Evolutionary conservation across 1,284 basidiomycete species (phyloP), one percentile per base, ranked within the genome.

Genomic region (Trichosporon sp.): DNA sequence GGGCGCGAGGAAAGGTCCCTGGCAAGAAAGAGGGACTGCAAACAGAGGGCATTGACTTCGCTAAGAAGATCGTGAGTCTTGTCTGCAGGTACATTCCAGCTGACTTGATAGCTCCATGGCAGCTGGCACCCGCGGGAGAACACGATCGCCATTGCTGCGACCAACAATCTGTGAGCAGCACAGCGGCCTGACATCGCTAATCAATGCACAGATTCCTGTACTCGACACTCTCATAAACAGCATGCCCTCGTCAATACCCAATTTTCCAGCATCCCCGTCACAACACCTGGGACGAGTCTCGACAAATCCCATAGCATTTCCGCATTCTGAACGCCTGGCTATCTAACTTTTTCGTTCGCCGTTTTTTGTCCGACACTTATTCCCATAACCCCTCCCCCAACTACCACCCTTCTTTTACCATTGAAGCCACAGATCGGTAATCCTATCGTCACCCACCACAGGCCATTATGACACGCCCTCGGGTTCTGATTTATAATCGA

Each of bases 111-210:
- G 80, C 82, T 95, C 72, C 92, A 95, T 79, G 91, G 91, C 61
- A 96, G 93, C 81, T 98, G 93, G 91, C 95, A 98, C 84, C 95
- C 95, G 56, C 85, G 87, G 78, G 95, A 98, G 84, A 92, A 95
- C 80, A 98, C 95, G 56, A 98, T 99, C 77, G 93, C 94, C 90
- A 95, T 95, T 77, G 92, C 92, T 59, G 92, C 92, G 52, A 95
- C 92, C 71, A 95, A 95, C 85, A 95, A 95, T 80, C 80, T 95
- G 82, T 94, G 89, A 84, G 76, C 13, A n/a, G n/a, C 13, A 23
- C 19, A 9, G 8, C 10, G n/a, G 19, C 11, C 23, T 21, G 21
- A 23, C 19, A 6, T 13, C 8, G 10, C 31, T 21, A 9, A 49
- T n/a, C 23, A 27, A 58, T 44, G 9, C 8, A 2, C 66, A 77